Evolutionary conservation across 2,329 filamentous ascomycete genomes (phyloP).

Genomic region (Tolypocladium album): DNA sequence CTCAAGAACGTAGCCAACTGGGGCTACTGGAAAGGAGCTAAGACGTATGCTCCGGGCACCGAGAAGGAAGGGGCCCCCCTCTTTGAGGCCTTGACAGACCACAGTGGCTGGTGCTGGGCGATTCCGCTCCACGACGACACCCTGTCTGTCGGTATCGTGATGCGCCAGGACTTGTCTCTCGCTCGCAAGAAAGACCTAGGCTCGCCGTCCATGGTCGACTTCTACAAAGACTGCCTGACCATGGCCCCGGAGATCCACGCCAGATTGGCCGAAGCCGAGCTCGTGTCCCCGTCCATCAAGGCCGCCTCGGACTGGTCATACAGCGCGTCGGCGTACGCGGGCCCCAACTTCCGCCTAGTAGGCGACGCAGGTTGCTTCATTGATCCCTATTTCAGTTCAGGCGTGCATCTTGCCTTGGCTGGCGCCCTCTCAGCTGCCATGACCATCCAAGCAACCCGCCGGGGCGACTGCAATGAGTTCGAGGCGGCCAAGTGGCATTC

Average conservation of each 20-base stretch:
- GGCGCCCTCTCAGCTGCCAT: conserved; percentile 32
- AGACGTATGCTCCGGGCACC: conserved; percentile 16
- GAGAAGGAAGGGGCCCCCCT: conserved; percentile 28
- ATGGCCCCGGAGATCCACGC: too few species aligned
- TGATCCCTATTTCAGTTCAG: conserved; percentile 37
- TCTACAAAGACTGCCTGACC: too few species aligned
- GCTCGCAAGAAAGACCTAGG: conserved; percentile 20
- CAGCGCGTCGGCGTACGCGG: conserved; percentile 28
- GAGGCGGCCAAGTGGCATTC: conserved; percentile 29
- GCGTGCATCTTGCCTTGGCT: conserved; percentile 32
- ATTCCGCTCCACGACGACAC: conserved; percentile 39
- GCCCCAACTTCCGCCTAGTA: conserved; percentile 26
- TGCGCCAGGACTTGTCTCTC: conserved; percentile 30
- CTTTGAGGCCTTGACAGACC: conserved; percentile 35
- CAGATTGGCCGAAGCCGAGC: conserved; percentile 6
- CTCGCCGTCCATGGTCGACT: too few species aligned
- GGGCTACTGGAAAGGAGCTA: conserved; percentile 34
- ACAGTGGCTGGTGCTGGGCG: conserved; percentile 37
- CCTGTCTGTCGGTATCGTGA: conserved; percentile 30
- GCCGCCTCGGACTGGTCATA: conserved; percentile 37
- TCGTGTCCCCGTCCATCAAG: too few species aligned
- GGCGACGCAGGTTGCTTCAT: conserved; percentile 40
- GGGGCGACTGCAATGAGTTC: conserved; percentile 25
- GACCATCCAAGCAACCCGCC: conserved; percentile 27
- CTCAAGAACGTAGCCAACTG: conserved; percentile 39